Percentiles rank a stretch among this genome's conserved stretches.
Conservation (phyloP, 768 basidiomycete genomes). For the Hypholoma sublateritium region DNA sequence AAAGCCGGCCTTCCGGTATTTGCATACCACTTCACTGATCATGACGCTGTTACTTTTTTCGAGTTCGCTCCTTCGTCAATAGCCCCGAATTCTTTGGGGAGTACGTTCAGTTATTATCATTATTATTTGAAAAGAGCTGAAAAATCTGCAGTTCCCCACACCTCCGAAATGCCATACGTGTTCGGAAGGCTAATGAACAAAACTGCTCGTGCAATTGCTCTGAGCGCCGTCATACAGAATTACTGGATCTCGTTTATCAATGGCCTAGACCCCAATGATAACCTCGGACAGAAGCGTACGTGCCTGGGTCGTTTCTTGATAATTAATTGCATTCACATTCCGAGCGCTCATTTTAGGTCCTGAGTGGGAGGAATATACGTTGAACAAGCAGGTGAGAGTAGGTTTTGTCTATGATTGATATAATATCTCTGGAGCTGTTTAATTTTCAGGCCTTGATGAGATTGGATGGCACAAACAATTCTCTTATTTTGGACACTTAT, state of each 20-base stretch:
- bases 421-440: neutral
- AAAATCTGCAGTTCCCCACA: constrained; percentile 12
- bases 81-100: constrained; percentile 21
- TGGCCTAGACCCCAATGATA: constrained; percentile 35
- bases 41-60: constrained; percentile 4
- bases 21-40: constrained; percentile 40
- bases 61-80: constrained; percentile 16
- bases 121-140: neutral
- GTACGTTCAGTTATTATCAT: constrained; percentile 8
- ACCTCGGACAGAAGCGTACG: constrained; percentile 17
- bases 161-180: constrained; percentile 29
- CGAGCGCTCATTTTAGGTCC: neutral
- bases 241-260: constrained; percentile 40
- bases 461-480: constrained; percentile 2
- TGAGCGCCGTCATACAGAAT: constrained; percentile 31
- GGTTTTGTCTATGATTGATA: neutral
- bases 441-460: neutral
- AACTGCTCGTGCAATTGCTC: constrained; percentile 11
- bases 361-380: constrained; percentile 7
- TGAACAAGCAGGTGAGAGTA: constrained; percentile 2
- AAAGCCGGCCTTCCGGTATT: constrained; percentile 32
- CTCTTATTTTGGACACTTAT: constrained; percentile 3
- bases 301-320: neutral
- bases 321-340: neutral
- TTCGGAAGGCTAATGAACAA: constrained; percentile 23